Evolutionary conservation across 108 stramenopile species (phyloP).

Genomic region (Chaetoceros tenuissimus): DNA sequence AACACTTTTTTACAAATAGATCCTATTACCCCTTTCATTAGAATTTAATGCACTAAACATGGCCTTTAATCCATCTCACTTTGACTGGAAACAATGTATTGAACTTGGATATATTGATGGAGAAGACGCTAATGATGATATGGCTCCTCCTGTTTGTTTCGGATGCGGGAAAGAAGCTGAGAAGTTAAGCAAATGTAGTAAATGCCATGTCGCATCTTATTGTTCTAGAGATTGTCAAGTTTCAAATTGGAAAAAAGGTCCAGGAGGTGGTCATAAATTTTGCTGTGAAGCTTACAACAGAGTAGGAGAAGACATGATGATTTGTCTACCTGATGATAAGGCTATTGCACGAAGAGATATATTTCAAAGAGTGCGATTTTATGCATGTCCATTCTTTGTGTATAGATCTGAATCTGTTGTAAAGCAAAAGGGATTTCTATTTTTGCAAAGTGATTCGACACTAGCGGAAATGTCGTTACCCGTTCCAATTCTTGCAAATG

Average conservation of each 20-base stretch:
- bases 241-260: constrained; percentile 57
- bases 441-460: constrained; percentile 62
- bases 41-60: neutral
- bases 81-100: constrained; percentile 47
- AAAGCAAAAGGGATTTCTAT: constrained; percentile 52
- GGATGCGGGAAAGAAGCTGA: constrained; percentile 29
- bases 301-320: constrained; percentile 35
- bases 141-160: constrained; percentile 36
- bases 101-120: constrained; percentile 59
- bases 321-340: constrained; percentile 31
- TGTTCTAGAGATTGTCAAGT: constrained; percentile 71
- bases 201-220: constrained; percentile 64
- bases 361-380: constrained; percentile 59
- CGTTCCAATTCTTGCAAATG: constrained; percentile 26
- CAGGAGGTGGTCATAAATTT: constrained; percentile 53
- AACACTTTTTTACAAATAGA: too few species aligned
- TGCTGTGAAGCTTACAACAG: constrained; percentile 60
- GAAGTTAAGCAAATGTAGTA: constrained; percentile 26
- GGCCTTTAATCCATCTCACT: constrained; percentile 7
- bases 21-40: too few species aligned
- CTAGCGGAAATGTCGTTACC: constrained; percentile 60
- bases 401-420: constrained; percentile 10
- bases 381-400: constrained; percentile 77
- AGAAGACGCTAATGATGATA: constrained; percentile 8
- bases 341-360: constrained; percentile 52